Evolutionary conservation across 2,329 filamentous ascomycete species (phyloP).

Genomic region (Diaporthe vaccinii): DNA sequence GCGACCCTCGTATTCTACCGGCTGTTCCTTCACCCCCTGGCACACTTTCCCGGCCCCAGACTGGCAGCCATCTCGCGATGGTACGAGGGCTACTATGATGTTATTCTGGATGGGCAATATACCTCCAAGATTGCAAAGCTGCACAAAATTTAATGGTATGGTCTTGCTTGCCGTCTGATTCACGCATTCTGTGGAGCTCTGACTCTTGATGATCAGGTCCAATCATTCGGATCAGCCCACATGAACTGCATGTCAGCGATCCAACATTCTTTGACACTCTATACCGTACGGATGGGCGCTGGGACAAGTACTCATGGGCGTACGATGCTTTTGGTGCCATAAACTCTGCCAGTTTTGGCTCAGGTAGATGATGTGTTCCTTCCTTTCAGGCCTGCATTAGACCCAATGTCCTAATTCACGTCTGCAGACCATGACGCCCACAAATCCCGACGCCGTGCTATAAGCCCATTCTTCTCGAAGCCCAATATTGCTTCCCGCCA

Average conservation of each 20-base stretch:
- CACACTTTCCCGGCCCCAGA: constrained; percentile 55
- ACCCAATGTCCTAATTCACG: not conserved
- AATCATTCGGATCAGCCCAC: constrained; percentile 42
- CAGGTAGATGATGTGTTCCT: not conserved
- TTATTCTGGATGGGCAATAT: constrained; percentile 57
- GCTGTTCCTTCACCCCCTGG: constrained; percentile 55
- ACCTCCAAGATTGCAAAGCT: constrained; percentile 57
- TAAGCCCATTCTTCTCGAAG: constrained; percentile 29
- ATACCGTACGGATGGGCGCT: constrained; percentile 35
- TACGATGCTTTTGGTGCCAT: constrained; percentile 28
- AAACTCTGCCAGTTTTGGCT: constrained; percentile 28
- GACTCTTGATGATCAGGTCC: constrained; percentile 28
- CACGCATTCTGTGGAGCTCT: too few relatives aligned
- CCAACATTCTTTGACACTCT: constrained; percentile 40
- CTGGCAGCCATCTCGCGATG: constrained; percentile 55
- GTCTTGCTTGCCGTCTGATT: not conserved
- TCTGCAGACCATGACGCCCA: constrained; percentile 34
- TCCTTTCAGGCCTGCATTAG: not conserved
- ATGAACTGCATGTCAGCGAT: constrained; percentile 41
- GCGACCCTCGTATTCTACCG: constrained; percentile 41
- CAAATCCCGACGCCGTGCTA: constrained; percentile 21
- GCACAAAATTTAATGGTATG: constrained; percentile 57
- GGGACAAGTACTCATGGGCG: constrained; percentile 38
- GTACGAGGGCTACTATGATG: constrained; percentile 60
- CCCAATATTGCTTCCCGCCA: constrained; percentile 15